Base-by-base conservation (phyloP, 2,329 filamentous ascomycete species). In the Diplodia sapinea region DNA sequence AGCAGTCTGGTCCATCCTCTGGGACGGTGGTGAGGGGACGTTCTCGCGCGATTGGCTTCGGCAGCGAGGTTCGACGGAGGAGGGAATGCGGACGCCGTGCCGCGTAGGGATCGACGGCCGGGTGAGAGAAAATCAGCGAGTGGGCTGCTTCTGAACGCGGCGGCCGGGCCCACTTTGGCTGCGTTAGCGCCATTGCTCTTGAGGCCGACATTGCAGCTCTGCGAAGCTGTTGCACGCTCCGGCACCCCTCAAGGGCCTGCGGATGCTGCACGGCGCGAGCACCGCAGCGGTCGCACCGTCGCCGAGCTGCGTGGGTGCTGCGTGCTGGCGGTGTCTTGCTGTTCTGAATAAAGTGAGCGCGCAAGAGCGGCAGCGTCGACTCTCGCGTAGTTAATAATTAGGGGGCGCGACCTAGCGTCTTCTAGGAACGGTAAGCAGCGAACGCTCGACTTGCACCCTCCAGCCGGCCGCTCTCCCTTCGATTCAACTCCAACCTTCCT, bases 51-150 rank as follows among this genome's bases (percentile, higher is more conserved):
- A 62, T 62, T 49, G 40, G 40, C 57, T 33, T 59, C 13, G 26
- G 38, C 40, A 20, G 23, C n/a, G 54, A 47, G 38, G 56, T 59
- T 59, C 56, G 57, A 43, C 57, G 57, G 29, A 33, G 40, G 57
- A 33, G 40, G 43, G 57, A 49, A 36, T 43, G 40, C 57, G 57
- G 57, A 49, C 31, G 40, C 57, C 38, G 57, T 62, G 40, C 57
- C 57, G 57, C 57, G 57, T 33, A 49, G 57, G 20, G 57, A 62
- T 62, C 57, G 57, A 49, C 57, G 17, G 31, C 57, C 40, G n/a
- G 57, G 57, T 36, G 33, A 23, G 31, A 49, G 57, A 62, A 62
- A 62, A 62, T 62, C 57, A 49, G 57, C 57, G 57, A 62, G 56
- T 59, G 38, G 56, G 56, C 38, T 59, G 26, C 52, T 31, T n/a